Conservation (phyloP, 306 rosid species). For the Lablab purpureus region DNA sequence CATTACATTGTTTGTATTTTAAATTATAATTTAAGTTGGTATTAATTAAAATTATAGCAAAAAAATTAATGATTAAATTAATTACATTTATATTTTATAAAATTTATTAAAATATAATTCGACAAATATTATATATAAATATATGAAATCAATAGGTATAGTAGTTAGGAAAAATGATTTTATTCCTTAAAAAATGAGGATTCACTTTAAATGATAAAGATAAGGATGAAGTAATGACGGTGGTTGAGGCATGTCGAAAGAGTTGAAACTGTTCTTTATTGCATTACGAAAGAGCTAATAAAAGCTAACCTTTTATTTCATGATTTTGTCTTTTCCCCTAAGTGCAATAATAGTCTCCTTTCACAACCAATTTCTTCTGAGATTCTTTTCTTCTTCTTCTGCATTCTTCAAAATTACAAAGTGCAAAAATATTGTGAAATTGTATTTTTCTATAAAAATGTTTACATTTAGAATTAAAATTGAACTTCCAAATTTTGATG, state of each 20-base stretch:
- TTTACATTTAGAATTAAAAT: not conserved
- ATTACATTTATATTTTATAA: too few species aligned
- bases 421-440: not conserved
- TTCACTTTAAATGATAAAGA: not conserved
- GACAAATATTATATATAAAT: too few species aligned
- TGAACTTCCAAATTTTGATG: not conserved
- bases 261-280: not conserved
- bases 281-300: not conserved
- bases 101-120: too few species aligned
- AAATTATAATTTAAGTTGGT: too few species aligned
- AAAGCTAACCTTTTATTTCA: not conserved
- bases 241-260: not conserved
- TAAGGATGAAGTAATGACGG: not conserved
- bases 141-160: too few species aligned
- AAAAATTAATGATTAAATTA: too few species aligned
- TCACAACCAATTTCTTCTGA: not conserved
- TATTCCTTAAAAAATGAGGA: not conserved
- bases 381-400: not conserved
- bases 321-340: slow-evolving; percentile 2
- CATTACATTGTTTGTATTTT: too few species aligned
- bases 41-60: too few species aligned
- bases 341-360: not conserved
- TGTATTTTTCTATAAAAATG: not conserved
- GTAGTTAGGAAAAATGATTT: not conserved
- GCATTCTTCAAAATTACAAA: not conserved